Base-by-base conservation (phyloP, 2,329 filamentous ascomycete genomes). In the Fusarium falciforme region DNA sequence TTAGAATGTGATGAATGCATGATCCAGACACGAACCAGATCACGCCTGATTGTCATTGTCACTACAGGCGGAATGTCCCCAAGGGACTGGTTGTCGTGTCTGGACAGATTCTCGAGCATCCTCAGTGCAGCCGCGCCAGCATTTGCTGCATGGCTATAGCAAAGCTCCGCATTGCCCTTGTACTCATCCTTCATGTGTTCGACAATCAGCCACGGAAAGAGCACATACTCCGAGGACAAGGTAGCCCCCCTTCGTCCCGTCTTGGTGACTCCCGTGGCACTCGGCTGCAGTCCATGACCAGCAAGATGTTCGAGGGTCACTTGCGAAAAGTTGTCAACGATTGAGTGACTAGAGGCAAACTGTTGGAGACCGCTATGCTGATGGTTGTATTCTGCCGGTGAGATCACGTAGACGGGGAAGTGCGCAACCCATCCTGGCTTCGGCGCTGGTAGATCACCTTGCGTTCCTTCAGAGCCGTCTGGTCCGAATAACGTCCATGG, bases 371-470 rank as follows among this genome's bases (percentile, higher is more conserved):
- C 16, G 22, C 54, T 58, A 25, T 36, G 54, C 16, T 29, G 33
- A 7, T 38, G 17, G 11, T 8, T 25, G 22, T 20, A 20, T 14
- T 58, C 54, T 12, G 31, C 44, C 59, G 29, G 52, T n/a, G 36
- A 71, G 63, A 22, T 68, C 22, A 59, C 61, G 20, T 68, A 71
- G 11, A 73, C 61, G 5, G 72, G 67, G 49, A 64, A 64, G 17
- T 71, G 73, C 1, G 73, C 73, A n/a, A 65, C 68, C 57, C 70
- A 75, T 20, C 66, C 66, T 20, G 73, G 73, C 38, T 64, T 71
- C 27, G 73, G 73, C 8, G 59, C 40, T 11, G 60, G 61, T 6
- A 75, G 66, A 6, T 59, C 59, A 1, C 59, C 49, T 55, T 5
- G 27, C 29, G 17, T 49, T 54, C 54, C 14, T 12, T 31, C 25